A percentile compares a stretch with the other conserved stretches of the same genome.
phyloP scores from a whole-genome alignment of 768 basidiomycete species.

The Collybia sp. region DNA sequence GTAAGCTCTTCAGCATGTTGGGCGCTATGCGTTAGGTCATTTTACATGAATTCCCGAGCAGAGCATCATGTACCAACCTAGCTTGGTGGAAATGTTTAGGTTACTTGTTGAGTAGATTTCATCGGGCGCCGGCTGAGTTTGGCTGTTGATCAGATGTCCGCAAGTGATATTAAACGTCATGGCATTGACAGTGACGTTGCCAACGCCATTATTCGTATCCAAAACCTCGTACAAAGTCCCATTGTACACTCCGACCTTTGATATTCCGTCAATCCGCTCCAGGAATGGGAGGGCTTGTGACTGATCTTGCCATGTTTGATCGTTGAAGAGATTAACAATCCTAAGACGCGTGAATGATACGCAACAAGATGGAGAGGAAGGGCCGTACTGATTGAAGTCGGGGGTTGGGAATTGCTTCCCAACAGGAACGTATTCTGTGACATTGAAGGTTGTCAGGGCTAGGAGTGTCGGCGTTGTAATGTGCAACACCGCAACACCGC shows the following conservation, averaged over 20 bases:
- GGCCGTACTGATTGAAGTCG: not conserved
- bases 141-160: not conserved
- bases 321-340: too few species aligned
- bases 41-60: too few species aligned
- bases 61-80: too few species aligned
- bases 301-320: not conserved
- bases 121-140: too few species aligned
- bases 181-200: conserved; percentile 11
- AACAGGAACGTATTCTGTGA: conserved; percentile 1
- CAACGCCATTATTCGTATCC: not conserved
- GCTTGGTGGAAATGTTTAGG: too few species aligned
- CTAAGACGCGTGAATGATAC: too few species aligned
- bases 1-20: too few species aligned
- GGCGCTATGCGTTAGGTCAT: too few species aligned
- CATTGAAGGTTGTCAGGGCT: conserved; percentile 11
- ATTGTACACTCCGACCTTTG: conserved; percentile 7
- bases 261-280: not conserved
- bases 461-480: conserved; percentile 16
- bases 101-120: too few species aligned
- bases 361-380: not conserved
- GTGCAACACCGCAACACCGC: conserved; percentile 13
- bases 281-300: not conserved
- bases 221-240: conserved; percentile 15
- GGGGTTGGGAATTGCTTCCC: not conserved
- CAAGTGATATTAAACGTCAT: conserved; percentile 12